Conservation (phyloP, 169 alveolate genomes). For the Eimeria brunetti region DNA sequence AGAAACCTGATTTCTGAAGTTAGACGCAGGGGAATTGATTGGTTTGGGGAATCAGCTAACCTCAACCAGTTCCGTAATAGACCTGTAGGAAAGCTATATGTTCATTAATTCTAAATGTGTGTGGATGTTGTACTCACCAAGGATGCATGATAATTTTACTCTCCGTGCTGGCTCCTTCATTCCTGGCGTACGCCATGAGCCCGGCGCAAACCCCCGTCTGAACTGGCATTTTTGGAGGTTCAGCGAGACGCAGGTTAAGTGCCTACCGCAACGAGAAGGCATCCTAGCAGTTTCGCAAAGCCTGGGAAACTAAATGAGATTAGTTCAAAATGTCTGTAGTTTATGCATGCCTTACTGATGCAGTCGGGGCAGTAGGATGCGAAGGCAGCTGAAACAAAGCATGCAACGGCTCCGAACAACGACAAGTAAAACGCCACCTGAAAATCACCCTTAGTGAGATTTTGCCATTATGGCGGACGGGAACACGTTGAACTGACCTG, state of each 20-base stretch:
- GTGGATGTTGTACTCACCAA: slow-evolving; percentile 16
- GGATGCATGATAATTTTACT: slow-evolving; percentile 63
- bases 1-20: slow-evolving; percentile 18
- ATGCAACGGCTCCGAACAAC: slow-evolving; percentile 43
- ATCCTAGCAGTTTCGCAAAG: slow-evolving; percentile 32
- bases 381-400: slow-evolving; percentile 32
- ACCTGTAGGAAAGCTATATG: not conserved
- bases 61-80: slow-evolving; percentile 61
- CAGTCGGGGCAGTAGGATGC: slow-evolving; percentile 63
- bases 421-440: slow-evolving; percentile 59
- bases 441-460: not conserved
- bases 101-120: not conserved
- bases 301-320: not conserved
- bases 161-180: slow-evolving; percentile 67
- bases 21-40: not conserved
- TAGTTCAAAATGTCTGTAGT: not conserved
- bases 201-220: slow-evolving; percentile 59
- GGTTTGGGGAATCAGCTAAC: not conserved
- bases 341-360: slow-evolving; percentile 9
- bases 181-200: slow-evolving; percentile 44
- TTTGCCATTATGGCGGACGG: not conserved
- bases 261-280: slow-evolving; percentile 60
- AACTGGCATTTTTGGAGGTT: not conserved
- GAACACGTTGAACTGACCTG: slow-evolving; percentile 9
- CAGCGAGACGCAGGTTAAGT: not conserved